Conservation (phyloP, 2,329 filamentous ascomycete genomes). For the Paramyrothecium sp. region DNA sequence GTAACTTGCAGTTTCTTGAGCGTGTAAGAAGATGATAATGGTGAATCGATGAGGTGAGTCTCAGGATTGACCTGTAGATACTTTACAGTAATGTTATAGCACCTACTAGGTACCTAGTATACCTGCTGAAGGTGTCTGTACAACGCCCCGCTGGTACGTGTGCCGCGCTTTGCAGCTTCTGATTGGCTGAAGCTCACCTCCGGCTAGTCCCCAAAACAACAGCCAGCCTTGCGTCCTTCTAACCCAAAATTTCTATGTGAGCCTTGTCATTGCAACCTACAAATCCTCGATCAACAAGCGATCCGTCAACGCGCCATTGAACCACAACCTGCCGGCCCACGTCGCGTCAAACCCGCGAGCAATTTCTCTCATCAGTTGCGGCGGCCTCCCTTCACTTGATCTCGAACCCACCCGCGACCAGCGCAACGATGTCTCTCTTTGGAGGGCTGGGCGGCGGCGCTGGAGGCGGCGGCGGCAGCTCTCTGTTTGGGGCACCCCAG, state of each 20-base stretch:
- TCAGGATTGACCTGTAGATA: no score
- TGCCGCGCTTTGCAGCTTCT: conserved; percentile 5
- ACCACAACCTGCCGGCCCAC: no score
- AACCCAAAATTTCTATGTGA: conserved; percentile 27
- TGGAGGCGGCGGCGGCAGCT: conserved; percentile 14
- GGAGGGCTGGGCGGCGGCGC: conserved; percentile 16
- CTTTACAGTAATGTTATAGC: no score
- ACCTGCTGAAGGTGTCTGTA: no score
- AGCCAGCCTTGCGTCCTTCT: conserved; percentile 20
- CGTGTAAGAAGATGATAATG: no score
- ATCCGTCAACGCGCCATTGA: background rate
- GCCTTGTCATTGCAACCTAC: background rate
- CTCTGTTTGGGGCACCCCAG: conserved; percentile 20
- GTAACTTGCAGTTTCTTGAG: no score
- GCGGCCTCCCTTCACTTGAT: no score
- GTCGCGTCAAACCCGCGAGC: background rate
- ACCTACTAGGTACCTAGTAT: no score
- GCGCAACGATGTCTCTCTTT: conserved; percentile 31
- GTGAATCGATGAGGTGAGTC: no score
- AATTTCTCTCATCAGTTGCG: background rate
- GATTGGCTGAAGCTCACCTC: conserved; percentile 32
- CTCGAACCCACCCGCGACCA: background rate
- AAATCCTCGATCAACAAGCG: background rate
- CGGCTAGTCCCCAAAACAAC: conserved; percentile 11
- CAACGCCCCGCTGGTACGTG: no score